A percentile compares a stretch with the other conserved stretches of the same genome.
These are phyloP conservation scores for Emmonsia crescens DNA, from an alignment of 2,329 filamentous ascomycete genomes.

Conservation along the genomic window DNA sequence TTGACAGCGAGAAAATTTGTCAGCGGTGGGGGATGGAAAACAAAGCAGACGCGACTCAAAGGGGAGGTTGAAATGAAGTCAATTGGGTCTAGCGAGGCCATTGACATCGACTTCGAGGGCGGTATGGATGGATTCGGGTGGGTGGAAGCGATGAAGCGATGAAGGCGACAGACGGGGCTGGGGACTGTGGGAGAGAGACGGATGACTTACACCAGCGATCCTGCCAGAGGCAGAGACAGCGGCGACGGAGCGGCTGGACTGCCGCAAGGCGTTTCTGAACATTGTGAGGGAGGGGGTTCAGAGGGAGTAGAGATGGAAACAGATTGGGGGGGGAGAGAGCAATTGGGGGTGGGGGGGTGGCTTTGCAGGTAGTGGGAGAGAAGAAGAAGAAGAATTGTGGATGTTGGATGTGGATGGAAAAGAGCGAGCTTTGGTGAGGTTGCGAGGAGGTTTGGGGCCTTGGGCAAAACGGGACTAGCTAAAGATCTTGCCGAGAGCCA, in stretches of 20 bases:
- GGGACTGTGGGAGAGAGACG: conserved; percentile 26
- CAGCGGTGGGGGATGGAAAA: conserved; percentile 35
- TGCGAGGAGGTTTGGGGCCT: conserved; percentile 46
- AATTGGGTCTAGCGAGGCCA: conserved; percentile 16
- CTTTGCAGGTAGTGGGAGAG: conserved; percentile 28
- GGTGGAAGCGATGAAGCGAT: conserved; percentile 20
- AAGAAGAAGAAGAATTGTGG: conserved; percentile 34
- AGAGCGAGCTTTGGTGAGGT: conserved; percentile 30
- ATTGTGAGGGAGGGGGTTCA: conserved; percentile 49
- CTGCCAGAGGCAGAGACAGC: conserved; percentile 86
- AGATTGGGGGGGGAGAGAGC: conserved; percentile 32
- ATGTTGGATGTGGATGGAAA: conserved; percentile 31
- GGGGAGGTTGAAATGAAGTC: conserved; percentile 14
- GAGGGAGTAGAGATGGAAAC: conserved; percentile 34
- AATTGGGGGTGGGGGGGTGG: conserved; percentile 35
- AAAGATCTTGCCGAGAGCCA: conserved; percentile 30
- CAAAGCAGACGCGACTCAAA: not conserved
- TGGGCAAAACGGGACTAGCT: conserved; percentile 63
- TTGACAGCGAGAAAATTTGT: conserved; percentile 30
- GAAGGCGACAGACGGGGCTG: conserved; percentile 27
- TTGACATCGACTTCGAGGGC: conserved; percentile 23
- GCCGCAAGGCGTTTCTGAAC: conserved; percentile 97
- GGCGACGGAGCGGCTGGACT: conserved; percentile 90
- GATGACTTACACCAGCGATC: conserved; percentile 82
- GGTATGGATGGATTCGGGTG: conserved; percentile 22